Conservation (phyloP, 1,284 basidiomycete genomes). For the Chiua sp. region DNA sequence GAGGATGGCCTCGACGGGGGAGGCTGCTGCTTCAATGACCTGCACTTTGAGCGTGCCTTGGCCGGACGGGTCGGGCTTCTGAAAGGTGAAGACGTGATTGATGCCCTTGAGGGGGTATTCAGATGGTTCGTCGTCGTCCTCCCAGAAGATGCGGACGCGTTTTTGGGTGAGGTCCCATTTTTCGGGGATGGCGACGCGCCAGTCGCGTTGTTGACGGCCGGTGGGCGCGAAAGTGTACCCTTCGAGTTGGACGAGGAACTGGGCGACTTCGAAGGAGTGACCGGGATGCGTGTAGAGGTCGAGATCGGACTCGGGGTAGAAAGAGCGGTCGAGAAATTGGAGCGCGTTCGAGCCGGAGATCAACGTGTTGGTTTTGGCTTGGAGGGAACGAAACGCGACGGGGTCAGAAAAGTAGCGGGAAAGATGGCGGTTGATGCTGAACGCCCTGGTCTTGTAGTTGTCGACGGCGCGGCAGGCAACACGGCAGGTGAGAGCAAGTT, state of each 20-base stretch:
- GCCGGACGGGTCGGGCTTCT: constrained; percentile 3
- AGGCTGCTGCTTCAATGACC: constrained; percentile 35
- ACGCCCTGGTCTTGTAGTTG: constrained; percentile 22
- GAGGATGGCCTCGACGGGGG: constrained; percentile 43
- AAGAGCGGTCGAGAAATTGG: constrained; percentile 51
- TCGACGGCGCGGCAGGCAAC: constrained; percentile 3
- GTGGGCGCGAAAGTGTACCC: constrained; percentile 35
- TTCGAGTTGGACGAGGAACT: constrained; percentile 32
- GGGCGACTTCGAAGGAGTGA: constrained; percentile 30
- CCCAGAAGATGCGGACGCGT: constrained; percentile 1
- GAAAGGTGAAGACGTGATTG: constrained; percentile 23
- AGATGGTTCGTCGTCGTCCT: too few relatives aligned
- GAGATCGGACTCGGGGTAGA: constrained; percentile 52
- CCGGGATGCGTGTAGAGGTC: constrained; percentile 49
- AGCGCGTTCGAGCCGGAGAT: constrained; percentile 57
- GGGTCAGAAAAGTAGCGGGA: constrained; percentile 33
- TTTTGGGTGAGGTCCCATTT: constrained; percentile 25
- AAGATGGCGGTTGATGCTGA: constrained; percentile 33
- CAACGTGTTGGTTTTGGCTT: constrained; percentile 47
- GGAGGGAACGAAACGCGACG: constrained; percentile 47
- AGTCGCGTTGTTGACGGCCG: constrained; percentile 6
- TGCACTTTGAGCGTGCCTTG: constrained; percentile 38
- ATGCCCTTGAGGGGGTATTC: constrained; percentile 11
- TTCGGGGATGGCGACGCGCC: constrained; percentile 10
- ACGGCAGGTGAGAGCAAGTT: constrained; percentile 22